Conservation (phyloP, 768 basidiomycete genomes). For the Boletus pseudo-olivaceus region DNA sequence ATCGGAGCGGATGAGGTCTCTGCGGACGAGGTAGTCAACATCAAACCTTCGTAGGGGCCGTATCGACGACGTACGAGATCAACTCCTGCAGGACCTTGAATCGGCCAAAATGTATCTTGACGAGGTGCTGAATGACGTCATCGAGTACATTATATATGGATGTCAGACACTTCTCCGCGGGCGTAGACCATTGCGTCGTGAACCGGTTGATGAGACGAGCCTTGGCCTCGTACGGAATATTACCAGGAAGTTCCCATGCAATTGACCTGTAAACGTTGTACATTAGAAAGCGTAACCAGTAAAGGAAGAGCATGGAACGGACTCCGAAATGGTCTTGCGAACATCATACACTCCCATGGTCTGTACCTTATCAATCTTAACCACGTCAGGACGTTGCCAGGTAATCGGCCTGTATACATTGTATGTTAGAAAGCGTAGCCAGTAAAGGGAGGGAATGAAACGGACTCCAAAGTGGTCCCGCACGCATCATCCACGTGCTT, state of each 20-base stretch:
- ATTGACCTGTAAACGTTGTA: background rate
- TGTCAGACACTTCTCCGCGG: constrained; percentile 35
- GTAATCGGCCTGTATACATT: background rate
- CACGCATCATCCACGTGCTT: too few relatives aligned
- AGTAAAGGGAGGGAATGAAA: background rate
- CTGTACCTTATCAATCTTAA: background rate
- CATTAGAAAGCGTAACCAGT: background rate
- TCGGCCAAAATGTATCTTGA: constrained; percentile 38
- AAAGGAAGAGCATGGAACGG: constrained; percentile 1
- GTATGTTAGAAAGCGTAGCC: background rate
- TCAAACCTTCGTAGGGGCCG: background rate
- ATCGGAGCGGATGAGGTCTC: constrained; percentile 26
- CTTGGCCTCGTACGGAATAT: constrained; percentile 42
- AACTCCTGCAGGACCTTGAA: constrained; percentile 35
- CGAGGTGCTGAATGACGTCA: constrained; percentile 25
- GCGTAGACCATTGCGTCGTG: constrained; percentile 35
- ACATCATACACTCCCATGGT: constrained; percentile 34
- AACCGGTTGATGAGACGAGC: constrained; percentile 33
- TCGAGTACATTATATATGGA: constrained; percentile 31
- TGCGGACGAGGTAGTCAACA: constrained; percentile 9
- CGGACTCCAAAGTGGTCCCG: too few relatives aligned
- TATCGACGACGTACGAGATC: constrained; percentile 32
- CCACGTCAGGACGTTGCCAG: background rate
- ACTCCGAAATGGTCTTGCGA: constrained; percentile 35
- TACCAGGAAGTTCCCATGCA: constrained; percentile 40